Base-by-base conservation (phyloP, 805 yeast species). In the Starmera caribaea region DNA sequence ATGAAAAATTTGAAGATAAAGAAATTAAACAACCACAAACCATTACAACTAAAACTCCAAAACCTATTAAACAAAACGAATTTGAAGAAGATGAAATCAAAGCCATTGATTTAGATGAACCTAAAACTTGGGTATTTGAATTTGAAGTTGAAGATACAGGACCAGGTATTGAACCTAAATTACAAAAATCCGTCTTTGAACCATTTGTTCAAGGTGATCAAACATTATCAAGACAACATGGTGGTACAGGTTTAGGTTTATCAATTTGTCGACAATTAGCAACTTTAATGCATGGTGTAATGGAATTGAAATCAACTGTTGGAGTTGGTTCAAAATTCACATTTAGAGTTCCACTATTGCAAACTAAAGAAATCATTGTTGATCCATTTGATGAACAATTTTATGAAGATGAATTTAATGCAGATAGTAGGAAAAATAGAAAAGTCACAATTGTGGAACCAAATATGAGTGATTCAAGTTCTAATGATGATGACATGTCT, bases 121-220 rank as follows among this genome's bases (percentile, higher is more conserved):
- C 54, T 9, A 64, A 56, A 34, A 57, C 54, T 4, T 65, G 66
- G 69, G 70, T 62, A 0, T 57, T 66, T 35, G 79, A 79, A 45
- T 74, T 89, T 37, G 76, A 77, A 42, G 96, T 90, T 11, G 71
- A 69, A 30, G 98, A 90, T 57, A 86, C 95, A 0, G 97, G 98
- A 4, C 89, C 97, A 0, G 98, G 98, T 43, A 89, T 90, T 39
- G 94, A 86, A 32, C 78, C 81, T 12, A 76, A 80, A 1, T 60
- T 88, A 40, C 96, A 85, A 53, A 78, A 78, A 34, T 77, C 82
- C 44, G 94, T 90, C 1, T 90, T 90, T 59, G 97, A 92, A 53
- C 97, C 97, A 1, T 90, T 90, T 65, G 88, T 89, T 15, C 98
- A 90, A 63, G 98, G 97, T 39, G 97, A 90, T 54, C 96, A 88